phyloP scores from a whole-genome alignment of 2,329 filamentous ascomycete genomes.

The Talaromyces albobiverticillius region DNA sequence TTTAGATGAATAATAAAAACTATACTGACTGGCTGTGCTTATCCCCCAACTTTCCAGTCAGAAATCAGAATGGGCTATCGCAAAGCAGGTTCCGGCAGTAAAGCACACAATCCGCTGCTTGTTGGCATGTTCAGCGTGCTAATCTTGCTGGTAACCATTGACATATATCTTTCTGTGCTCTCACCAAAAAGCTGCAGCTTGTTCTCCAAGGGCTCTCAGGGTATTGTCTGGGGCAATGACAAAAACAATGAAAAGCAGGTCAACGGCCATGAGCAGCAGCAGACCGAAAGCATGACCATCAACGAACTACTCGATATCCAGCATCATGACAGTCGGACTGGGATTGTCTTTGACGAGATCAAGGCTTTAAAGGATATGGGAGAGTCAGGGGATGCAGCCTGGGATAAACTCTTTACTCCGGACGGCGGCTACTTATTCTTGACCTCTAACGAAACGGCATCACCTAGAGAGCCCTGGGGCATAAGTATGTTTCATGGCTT shows the following conservation, averaged over 20 bases:
- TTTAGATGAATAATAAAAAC: too few species aligned
- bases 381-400: conserved; percentile 2
- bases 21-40: too few species aligned
- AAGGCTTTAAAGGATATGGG: conserved; percentile 6
- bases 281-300: neutral
- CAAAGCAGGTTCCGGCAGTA: neutral
- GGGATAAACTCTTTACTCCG: neutral
- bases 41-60: neutral
- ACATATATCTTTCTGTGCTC: conserved; percentile 9
- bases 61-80: neutral
- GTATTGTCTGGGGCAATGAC: too few species aligned
- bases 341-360: conserved; percentile 1
- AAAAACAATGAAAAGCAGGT: too few species aligned
- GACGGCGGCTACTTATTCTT: conserved; percentile 6
- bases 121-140: conserved; percentile 2
- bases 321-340: neutral
- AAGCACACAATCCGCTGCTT: neutral
- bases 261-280: neutral
- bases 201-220: neutral
- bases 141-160: conserved; percentile 2
- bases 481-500: conserved; percentile 14
- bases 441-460: neutral
- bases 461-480: conserved; percentile 9
- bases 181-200: neutral
- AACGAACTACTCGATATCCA: neutral